Conservation (phyloP, 805 yeast species). For the Wickerhamomyces subpelliculosus region DNA sequence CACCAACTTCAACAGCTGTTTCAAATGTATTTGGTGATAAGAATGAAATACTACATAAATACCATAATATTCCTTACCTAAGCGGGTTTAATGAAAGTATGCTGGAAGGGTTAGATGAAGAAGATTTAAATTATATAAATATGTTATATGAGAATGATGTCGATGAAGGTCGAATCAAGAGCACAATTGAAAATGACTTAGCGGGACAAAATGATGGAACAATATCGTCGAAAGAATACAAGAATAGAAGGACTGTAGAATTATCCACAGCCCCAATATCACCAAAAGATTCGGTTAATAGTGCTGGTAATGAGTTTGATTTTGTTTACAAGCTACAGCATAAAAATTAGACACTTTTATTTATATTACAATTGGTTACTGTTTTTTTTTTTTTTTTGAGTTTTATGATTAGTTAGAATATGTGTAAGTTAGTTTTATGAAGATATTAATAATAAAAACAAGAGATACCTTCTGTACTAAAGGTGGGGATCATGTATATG, state of each 20-base stretch:
- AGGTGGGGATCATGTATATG: too few species aligned
- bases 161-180: too few species aligned
- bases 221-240: too few species aligned
- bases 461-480: too few species aligned
- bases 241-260: too few species aligned
- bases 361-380: background rate
- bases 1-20: conserved; percentile 13
- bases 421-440: too few species aligned
- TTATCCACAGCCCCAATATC: background rate
- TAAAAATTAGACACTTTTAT: background rate
- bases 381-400: too few species aligned
- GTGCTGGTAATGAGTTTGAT: conserved; percentile 1
- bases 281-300: background rate
- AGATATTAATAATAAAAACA: too few species aligned
- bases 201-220: too few species aligned
- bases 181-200: too few species aligned
- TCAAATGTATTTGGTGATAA: conserved; percentile 16
- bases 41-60: too few species aligned
- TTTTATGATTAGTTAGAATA: too few species aligned
- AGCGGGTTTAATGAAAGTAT: conserved; percentile 3
- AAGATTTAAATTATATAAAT: conserved; percentile 18
- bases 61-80: conserved; percentile 2
- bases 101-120: conserved; percentile 17
- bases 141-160: conserved; percentile 13
- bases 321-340: conserved; percentile 5